Base-by-base conservation (phyloP, 2,329 filamentous ascomycete species). In the Tolypocladium inflatum region DNA sequence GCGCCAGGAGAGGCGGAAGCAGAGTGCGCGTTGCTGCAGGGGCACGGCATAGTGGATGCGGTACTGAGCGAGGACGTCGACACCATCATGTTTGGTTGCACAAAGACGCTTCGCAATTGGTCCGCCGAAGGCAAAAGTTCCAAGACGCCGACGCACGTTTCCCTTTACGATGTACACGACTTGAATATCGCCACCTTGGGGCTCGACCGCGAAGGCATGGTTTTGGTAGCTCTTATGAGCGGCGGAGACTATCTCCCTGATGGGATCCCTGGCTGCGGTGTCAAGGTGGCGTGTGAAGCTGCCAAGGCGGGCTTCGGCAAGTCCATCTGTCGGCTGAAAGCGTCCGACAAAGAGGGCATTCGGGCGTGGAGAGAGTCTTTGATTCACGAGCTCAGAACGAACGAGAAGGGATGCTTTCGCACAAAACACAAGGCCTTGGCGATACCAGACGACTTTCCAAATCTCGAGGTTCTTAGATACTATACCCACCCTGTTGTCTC, bases 41-140 rank as follows among this genome's bases (percentile, higher is more conserved):
- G 81, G 59, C 81, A 87, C 52, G 91, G 91, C 0, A 78, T 96
- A 10, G 92, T 96, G 1, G 94, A 99, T 71, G 93, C 90, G 0
- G 94, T 97, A 1, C 78, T 99, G 65, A 97, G 90, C 70, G 92
- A 99, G 70, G 94, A 99, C 76, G 91, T 97, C 50, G 94, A 99
- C 70, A 94, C 93, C 2, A 83, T 97, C 66, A 97, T 97, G 93
- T 97, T 97, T 74, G 94, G 94, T 1, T 94, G 91, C 62, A 86
- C 83, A 0, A 74, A 84, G 42, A 93, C 89, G 0, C 74, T 97
- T 48, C 82, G 91, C 55, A 93, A 91, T 66, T 97, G 90, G 86
- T 89, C 89, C 0, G 81, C 89, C 3, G 90, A 95, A 68, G 80
- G 79, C 15, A 80, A 77, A 51, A 80, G 77, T n/a, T 76, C 79